Base-by-base conservation (phyloP, 306 rosid genomes). In the Pyrus communis region DNA sequence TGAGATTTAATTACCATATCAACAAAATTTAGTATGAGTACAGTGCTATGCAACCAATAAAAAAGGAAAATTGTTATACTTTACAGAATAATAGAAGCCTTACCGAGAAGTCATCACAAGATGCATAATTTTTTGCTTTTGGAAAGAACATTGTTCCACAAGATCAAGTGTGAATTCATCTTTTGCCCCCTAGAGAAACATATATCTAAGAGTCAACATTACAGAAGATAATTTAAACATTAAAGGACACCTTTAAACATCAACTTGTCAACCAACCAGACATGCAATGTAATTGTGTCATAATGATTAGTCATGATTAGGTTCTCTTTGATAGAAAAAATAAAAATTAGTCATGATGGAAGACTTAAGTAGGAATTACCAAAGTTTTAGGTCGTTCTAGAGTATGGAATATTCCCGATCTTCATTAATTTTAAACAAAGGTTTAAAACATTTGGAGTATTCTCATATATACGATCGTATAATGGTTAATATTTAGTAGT, bases 101-200 rank as follows among this genome's bases (percentile, higher is more conserved):
- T 88, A 90, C 96, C 92, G 88, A 82, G 97, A 94, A 83, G 96
- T 65, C 95, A 94, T 87, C 77, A 91, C 97, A 52, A 94, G 94
- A 83, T 94, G 98, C 96, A 94, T 90, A 73, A 94, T 89, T 76
- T 84, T 88, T 82, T 94, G 96, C 94, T 94, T 90, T 84, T 94
- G 96, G 82, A 94, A 94, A 22, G 97, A 90, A 82, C 98, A 91
- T 62, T 94, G 98, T 82, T 94, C 98, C 73, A 94, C 98, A 65
- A 94, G 98, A 80, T 94, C 98, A 82, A 94, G 97, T 40, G 98
- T 90, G 82, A 94, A 94, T 82, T 94, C 98, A 58, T 94, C 98
- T 67, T 80, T 87, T 78, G 96, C 98, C 66, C 84, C 96, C 98
- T 94, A 64, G 23, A 65, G 49, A 67, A 71, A 65, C 66, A 73